phyloP scores from a whole-genome alignment of 345 rosid genomes.

The Passiflora organensis region DNA sequence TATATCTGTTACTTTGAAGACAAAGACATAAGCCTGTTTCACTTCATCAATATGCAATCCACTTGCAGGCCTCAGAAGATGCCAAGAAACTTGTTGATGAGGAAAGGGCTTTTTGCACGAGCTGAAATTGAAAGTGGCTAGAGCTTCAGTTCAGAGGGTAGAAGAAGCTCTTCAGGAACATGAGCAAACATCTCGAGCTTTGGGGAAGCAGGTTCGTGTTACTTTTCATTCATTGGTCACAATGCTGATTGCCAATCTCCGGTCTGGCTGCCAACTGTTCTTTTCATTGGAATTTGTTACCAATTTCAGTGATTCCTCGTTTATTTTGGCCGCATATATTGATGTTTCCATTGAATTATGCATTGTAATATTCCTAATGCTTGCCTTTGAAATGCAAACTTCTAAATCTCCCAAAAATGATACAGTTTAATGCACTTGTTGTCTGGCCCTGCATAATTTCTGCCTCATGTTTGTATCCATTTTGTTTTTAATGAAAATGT shows the following conservation, averaged over 20 bases:
- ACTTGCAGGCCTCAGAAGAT: constrained; percentile 86
- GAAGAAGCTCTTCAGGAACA: constrained; percentile 92
- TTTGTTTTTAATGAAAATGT: background rate
- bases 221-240: too few relatives aligned
- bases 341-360: too few relatives aligned
- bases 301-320: constrained; percentile 1
- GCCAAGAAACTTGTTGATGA: constrained; percentile 91
- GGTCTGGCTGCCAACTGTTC: too few relatives aligned
- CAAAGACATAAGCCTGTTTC: background rate
- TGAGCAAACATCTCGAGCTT: constrained; percentile 66
- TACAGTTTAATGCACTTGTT: too few relatives aligned
- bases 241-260: too few relatives aligned
- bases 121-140: constrained; percentile 97
- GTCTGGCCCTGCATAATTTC: background rate
- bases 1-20: too few relatives aligned
- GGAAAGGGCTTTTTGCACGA: constrained; percentile 95
- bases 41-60: too few relatives aligned
- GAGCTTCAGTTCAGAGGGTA: constrained; percentile 94
- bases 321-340: too few relatives aligned
- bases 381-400: too few relatives aligned
- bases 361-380: too few relatives aligned
- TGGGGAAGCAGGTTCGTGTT: constrained; percentile 58
- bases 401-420: too few relatives aligned
- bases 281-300: too few relatives aligned
- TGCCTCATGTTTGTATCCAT: constrained; percentile 4